phyloP scores from a whole-genome alignment of 352 stramenopile species.

The Phytophthora sojae region DNA sequence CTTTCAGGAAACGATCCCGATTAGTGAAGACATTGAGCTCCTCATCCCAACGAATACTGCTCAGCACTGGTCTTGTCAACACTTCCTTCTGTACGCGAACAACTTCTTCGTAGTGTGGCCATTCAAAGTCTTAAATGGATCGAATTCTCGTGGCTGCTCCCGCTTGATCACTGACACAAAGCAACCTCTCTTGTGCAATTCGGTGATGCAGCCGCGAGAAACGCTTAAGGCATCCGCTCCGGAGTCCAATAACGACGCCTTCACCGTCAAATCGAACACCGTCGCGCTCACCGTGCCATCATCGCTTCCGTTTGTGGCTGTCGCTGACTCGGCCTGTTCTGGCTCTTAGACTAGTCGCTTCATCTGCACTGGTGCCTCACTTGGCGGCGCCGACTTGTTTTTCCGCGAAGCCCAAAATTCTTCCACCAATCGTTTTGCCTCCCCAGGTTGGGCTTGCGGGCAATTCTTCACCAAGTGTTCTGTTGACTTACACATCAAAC shows the following conservation, averaged over 20 bases:
- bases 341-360: background rate
- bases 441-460: background rate
- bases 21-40: background rate
- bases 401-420: conserved; percentile 1
- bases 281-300: background rate
- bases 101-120: background rate
- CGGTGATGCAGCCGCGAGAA: background rate
- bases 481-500: background rate
- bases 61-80: background rate
- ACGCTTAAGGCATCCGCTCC: background rate
- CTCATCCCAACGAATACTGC: background rate
- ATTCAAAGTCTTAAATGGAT: background rate
- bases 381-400: background rate
- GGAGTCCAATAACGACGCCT: background rate
- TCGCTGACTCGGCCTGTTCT: background rate
- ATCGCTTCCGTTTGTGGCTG: background rate
- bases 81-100: background rate
- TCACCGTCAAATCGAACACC: background rate
- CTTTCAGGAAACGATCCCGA: background rate
- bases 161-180: background rate
- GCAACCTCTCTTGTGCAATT: background rate
- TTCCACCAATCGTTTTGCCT: background rate
- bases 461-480: background rate
- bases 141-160: background rate
- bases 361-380: background rate